Evolutionary conservation across 2,329 filamentous ascomycete genomes (phyloP), one percentile per base, ranked within the genome.

Genomic region (Fusarium paranaense): DNA sequence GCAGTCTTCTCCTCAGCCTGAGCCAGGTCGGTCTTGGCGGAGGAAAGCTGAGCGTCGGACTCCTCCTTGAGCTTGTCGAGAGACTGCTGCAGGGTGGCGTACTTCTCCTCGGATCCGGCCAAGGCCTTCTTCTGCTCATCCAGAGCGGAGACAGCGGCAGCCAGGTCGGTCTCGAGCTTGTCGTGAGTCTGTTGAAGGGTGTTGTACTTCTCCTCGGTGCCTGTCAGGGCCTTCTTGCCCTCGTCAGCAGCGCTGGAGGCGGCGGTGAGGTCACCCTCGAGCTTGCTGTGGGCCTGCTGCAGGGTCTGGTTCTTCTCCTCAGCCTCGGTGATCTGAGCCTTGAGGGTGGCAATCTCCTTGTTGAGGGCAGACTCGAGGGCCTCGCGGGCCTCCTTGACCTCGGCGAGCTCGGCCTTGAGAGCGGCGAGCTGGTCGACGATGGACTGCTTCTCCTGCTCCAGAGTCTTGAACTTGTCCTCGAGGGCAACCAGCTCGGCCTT

Each of bases 321-420:
- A 30, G 73, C 79, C 54, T 82, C 80, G 62, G 78, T 76, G 33
- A 85, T 76, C 66, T 83, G 79, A 60, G 81, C 67, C 76, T 83
- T 80, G 42, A 82, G 80, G 16, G 76, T 62, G 50, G 71, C 64
- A 57, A 81, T 76, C 72, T 84, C 80, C 57, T 80, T 72, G 64
- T 81, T 73, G 35, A 79, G 70, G 73, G 67, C 81, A 72, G 37
- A 60, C 71, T 83, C 82, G 42, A 83, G 75, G 32, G 81, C 77
- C 47, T 77, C 78, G 32, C 79, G 80, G 73, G 83, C 81, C 71
- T 83, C 81, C 72, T 80, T 74, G 58, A 78, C 78, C 56, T 81
- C 80, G 52, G 78, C 77, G 38, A 83, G 75, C 69, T 83, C 76
- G 64, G 80, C 74, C 73, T 82, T 82, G 61, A 81, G 74, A 33